phyloP scores from a whole-genome alignment of 2,329 filamentous ascomycete genomes.

The Eutypella sp. region DNA sequence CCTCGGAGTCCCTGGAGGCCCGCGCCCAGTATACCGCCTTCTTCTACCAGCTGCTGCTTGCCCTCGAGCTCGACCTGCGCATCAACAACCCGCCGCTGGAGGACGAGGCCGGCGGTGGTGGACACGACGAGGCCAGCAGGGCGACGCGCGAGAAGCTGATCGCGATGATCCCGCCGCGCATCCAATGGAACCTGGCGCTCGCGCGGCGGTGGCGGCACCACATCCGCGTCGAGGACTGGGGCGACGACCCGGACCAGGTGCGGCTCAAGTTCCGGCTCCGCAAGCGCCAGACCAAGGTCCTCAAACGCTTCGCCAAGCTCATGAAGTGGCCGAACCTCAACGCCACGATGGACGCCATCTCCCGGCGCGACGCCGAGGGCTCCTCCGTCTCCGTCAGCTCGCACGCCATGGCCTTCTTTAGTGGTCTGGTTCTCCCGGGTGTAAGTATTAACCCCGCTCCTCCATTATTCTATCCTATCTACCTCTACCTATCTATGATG shows the following conservation, averaged over 20 bases:
- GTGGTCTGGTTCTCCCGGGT: constrained; percentile 66
- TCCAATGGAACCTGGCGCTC: constrained; percentile 70
- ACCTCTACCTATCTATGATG: too few relatives aligned
- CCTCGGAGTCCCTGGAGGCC: too few relatives aligned
- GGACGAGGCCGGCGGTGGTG: too few relatives aligned
- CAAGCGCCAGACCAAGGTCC: constrained; percentile 62
- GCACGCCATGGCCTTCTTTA: constrained; percentile 74
- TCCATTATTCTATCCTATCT: background rate
- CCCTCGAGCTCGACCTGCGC: constrained; percentile 65
- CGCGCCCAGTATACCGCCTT: constrained; percentile 58
- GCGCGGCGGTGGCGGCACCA: constrained; percentile 69
- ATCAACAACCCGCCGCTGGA: too few relatives aligned
- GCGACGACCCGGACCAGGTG: constrained; percentile 49
- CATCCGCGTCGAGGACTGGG: constrained; percentile 59
- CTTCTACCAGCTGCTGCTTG: constrained; percentile 72
- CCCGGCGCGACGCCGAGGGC: constrained; percentile 53
- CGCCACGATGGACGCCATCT: constrained; percentile 58
- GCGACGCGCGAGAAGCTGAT: constrained; percentile 62
- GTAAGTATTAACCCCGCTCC: constrained; percentile 33
- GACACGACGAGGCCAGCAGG: constrained; percentile 58
- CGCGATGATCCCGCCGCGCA: constrained; percentile 60
- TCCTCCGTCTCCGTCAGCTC: constrained; percentile 58
- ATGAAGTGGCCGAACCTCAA: constrained; percentile 75
- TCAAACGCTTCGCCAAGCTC: constrained; percentile 63
- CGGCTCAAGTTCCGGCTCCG: constrained; percentile 61